Base-by-base conservation (phyloP, 148 eudicot genomes). In the Bassia scoparia region DNA sequence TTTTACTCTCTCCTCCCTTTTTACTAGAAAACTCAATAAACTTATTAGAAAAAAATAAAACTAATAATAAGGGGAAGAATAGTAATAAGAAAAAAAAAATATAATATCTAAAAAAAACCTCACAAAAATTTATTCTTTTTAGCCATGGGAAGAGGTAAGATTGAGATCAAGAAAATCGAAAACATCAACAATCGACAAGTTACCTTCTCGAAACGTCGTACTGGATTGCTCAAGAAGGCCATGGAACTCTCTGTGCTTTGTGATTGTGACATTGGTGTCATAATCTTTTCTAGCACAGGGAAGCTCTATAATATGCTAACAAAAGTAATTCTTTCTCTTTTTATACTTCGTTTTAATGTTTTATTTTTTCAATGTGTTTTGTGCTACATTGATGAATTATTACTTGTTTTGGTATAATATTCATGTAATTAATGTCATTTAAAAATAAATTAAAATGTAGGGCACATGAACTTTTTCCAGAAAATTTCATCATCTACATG, bases 131-230 rank as follows among this genome's bases (percentile, higher is more conserved):
- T 30, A 38, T 65, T 37, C n/a, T 35, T 23, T 58, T 71, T 15
- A 43, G 33, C 49, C 26, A 83, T 84, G 96, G 90, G 86, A 34
- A 75, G 90, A 44, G 96, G 93, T 0, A 89, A 83, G 69, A 88
- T 87, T 34, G 90, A 86, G 67, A 88, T 87, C 2, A 88, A 87
- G 76, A 82, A 74, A 74, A 90, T 87, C 18, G 96, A 90, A 79
- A 90, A 89, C 77, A 73, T 77, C 12, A 90, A 85, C 53, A 90
- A 83, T 68, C 79, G 96, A 54, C 96, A 90, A 69, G 96, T 90
- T 2, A 87, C 96, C 2, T 90, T 90, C 81, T 84, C 90, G 0
- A 90, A 90, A 76, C 79, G 96, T 34, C 79, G 93, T 26, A 59
- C 54, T 55, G 93, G 93, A 24, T 72, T 90, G 85, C 67, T 90